Base-by-base conservation (phyloP, 331 rosid genomes). In the Saraca asoca region DNA sequence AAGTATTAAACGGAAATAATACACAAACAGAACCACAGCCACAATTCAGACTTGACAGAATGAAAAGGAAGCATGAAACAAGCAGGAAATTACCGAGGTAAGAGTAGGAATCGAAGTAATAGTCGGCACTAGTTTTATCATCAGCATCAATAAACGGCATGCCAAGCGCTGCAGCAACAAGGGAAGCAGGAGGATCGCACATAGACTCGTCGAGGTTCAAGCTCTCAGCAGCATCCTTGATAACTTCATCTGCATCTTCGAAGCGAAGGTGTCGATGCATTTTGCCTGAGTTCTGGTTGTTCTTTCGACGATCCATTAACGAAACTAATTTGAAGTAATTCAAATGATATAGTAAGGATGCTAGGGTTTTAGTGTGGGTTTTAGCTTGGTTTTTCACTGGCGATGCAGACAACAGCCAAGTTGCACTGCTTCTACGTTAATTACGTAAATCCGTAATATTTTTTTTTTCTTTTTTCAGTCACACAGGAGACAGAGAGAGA, bases 51-150 rank as follows among this genome's bases (percentile, higher is more conserved):
- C 46, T 42, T 4, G 4, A 42, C 13, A 42, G 13, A 7, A 42
- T n/a, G 12, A 42, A 38, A 20, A 12, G n/a, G 52, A 19, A n/a
- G 14, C 0, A 24, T 4, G 12, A 18, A 12, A 0, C 7, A 13
- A 9, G 46, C 13, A 3, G 9, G 10, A 11, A 9, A 11, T 68
- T 82, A 94, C 99, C 99, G 13, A 94, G 90, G 72, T 94, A 97
- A 77, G 99, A 88, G 73, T 94, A 94, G 53, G 99, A 94, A 78
- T 94, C 99, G 57, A 94, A 90, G 85, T 94, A 94, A 71, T 94
- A 94, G 62, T 94, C 99, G 62, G 97, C 97, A 66, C 99, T 94
- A 45, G 99, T 94, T 75, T 86, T 94, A 8, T 85, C 87, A 81
- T 85, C 91, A 15, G 86, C 72, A 7, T 66, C 87, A 18, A 70